Evolutionary conservation across 192 early-diverging fungal genomes (phyloP).

Genomic region (Ambispora gerdemannii): DNA sequence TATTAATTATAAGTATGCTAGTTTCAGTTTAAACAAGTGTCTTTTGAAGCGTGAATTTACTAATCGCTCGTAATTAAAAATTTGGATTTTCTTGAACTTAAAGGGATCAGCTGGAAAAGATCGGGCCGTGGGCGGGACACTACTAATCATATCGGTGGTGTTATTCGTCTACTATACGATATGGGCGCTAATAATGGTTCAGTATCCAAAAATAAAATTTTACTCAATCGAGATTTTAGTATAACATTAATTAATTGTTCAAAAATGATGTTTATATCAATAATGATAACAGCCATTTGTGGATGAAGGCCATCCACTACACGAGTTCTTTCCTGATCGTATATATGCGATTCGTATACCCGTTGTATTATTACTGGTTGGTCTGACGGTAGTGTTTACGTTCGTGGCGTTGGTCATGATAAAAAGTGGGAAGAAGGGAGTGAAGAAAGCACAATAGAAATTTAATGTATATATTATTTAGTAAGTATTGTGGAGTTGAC

Average conservation of each 20-base stretch:
- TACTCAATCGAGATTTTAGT: background rate
- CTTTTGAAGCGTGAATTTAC: too few relatives aligned
- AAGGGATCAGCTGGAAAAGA: constrained; percentile 46
- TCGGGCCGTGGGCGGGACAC: constrained; percentile 72
- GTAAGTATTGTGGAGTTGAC: too few relatives aligned
- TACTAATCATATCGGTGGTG: constrained; percentile 64
- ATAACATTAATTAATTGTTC: background rate
- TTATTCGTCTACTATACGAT: constrained; percentile 87
- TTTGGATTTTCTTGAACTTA: constrained; percentile 38
- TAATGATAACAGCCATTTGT: constrained; percentile 67
- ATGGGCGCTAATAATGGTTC: constrained; percentile 87
- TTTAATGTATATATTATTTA: too few relatives aligned
- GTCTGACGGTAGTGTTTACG: constrained; percentile 67
- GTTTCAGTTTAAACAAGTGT: too few relatives aligned
- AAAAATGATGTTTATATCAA: background rate
- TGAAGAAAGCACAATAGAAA: constrained; percentile 63
- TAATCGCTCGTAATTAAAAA: too few relatives aligned
- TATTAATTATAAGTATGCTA: too few relatives aligned
- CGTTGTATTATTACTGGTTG: constrained; percentile 74
- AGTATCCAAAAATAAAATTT: background rate
- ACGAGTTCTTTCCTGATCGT: constrained; percentile 73
- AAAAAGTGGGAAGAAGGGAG: constrained; percentile 67
- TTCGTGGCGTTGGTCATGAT: constrained; percentile 87
- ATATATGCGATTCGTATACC: constrained; percentile 88
- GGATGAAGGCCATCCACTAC: constrained; percentile 68